phyloP scores from a whole-genome alignment of 2,329 filamentous ascomycete species.

The Alternaria conjuncta region DNA sequence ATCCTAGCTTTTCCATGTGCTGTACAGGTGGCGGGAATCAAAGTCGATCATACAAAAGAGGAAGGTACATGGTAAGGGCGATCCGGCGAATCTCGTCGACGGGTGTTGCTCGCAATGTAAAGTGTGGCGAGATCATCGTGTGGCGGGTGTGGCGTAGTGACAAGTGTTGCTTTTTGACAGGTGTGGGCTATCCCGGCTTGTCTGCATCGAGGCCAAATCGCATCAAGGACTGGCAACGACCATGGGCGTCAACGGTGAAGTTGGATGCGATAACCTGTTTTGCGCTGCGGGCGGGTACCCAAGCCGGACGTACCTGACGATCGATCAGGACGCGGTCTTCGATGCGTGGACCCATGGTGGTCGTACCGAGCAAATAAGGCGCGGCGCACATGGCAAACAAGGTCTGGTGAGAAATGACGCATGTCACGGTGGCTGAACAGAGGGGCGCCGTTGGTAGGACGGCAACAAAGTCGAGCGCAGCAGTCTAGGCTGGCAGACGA shows the following conservation, averaged over 20 bases:
- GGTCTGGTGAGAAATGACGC: constrained; percentile 10
- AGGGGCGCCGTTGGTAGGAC: neutral
- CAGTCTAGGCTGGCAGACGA: neutral
- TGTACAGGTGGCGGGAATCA: neutral
- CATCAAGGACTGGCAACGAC: neutral
- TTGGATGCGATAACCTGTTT: neutral
- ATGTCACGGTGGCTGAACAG: constrained; percentile 11
- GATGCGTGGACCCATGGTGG: neutral
- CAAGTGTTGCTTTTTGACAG: neutral
- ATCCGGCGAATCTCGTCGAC: constrained; percentile 3
- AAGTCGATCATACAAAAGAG: neutral
- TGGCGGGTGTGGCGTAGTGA: neutral
- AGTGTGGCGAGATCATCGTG: neutral
- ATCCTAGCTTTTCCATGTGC: neutral
- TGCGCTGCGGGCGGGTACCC: neutral
- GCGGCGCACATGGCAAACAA: constrained; percentile 17
- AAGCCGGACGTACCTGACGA: constrained; percentile 15
- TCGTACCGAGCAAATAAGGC: constrained; percentile 8
- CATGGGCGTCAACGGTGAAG: neutral
- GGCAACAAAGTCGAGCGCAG: neutral
- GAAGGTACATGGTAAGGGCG: neutral
- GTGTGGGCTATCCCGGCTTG: neutral
- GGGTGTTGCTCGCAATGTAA: neutral
- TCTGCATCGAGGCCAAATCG: neutral
- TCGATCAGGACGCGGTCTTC: constrained; percentile 3